Evolutionary conservation across 2,329 filamentous ascomycete genomes (phyloP).

Genomic region (Botrytis fabae): DNA sequence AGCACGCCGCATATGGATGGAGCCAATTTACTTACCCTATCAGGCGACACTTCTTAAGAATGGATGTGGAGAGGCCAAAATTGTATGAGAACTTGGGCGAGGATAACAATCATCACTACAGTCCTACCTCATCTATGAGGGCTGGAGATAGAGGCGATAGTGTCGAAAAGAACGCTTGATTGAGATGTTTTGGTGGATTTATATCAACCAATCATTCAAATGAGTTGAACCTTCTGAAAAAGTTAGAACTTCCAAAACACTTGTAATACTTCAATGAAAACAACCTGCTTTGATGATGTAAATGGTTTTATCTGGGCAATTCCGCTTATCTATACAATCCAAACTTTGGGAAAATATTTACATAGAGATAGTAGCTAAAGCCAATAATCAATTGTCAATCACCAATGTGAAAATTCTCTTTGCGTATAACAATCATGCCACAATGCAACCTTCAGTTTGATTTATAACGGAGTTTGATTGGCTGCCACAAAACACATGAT

Average conservation of each 20-base stretch:
- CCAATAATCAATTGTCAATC: neutral
- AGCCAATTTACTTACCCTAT: conserved; percentile 16
- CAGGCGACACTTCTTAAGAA: conserved; percentile 10
- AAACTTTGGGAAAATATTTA: neutral
- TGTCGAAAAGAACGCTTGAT: neutral
- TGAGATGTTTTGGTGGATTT: neutral
- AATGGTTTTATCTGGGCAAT: neutral
- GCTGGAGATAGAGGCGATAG: neutral
- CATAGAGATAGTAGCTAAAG: neutral
- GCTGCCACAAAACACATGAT: neutral
- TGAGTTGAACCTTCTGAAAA: neutral
- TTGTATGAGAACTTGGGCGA: neutral
- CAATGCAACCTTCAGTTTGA: neutral
- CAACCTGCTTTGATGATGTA: neutral
- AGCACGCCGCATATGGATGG: conserved; percentile 16
- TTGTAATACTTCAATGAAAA: neutral
- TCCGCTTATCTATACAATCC: neutral
- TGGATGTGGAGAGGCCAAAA: conserved; percentile 6
- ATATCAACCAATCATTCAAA: neutral
- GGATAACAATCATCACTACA: neutral
- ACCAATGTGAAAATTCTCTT: neutral
- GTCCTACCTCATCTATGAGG: neutral
- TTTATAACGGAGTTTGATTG: neutral
- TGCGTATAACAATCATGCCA: neutral
- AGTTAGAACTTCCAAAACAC: neutral